Evolutionary conservation across 192 early-diverging fungal genomes (phyloP).

Genomic region (Powellomyces hirtus): DNA sequence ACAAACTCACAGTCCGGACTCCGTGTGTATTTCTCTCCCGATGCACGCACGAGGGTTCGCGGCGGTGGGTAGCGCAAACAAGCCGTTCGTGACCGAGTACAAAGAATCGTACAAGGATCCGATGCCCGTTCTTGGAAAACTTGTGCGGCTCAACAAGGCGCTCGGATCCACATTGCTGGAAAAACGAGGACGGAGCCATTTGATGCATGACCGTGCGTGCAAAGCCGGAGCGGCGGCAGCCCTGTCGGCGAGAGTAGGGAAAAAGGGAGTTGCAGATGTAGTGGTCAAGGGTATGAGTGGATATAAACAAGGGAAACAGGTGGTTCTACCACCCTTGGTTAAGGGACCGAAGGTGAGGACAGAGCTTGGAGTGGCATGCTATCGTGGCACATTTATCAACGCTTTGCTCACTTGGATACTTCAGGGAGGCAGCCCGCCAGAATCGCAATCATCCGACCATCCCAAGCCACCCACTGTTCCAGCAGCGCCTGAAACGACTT

Average conservation of each 20-base stretch:
- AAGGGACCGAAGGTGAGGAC: no score
- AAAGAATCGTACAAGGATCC: constrained; percentile 36
- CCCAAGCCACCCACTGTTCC: no score
- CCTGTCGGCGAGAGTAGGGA: not conserved
- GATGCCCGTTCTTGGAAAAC: not conserved
- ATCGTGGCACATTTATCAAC: not conserved
- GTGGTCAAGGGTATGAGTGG: not conserved
- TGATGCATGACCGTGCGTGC: constrained; percentile 14
- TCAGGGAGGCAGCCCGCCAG: no score
- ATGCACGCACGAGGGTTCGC: not conserved
- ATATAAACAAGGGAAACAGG: not conserved
- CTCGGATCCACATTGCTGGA: not conserved
- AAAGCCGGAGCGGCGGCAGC: constrained; percentile 2
- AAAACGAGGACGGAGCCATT: not conserved
- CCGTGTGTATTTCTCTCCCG: no score
- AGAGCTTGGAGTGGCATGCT: not conserved
- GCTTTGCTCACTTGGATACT: not conserved
- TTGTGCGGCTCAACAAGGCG: not conserved
- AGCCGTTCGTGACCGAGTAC: constrained; percentile 42
- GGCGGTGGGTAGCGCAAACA: constrained; percentile 11
- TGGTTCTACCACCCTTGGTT: not conserved
- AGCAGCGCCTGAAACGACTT: no score
- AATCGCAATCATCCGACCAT: no score
- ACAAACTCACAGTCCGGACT: no score
- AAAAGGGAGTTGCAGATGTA: not conserved